Percentiles rank a stretch among this genome's conserved stretches.
phyloP scores from a whole-genome alignment of 2,329 filamentous ascomycete species.

The Aspergillus sp. region DNA sequence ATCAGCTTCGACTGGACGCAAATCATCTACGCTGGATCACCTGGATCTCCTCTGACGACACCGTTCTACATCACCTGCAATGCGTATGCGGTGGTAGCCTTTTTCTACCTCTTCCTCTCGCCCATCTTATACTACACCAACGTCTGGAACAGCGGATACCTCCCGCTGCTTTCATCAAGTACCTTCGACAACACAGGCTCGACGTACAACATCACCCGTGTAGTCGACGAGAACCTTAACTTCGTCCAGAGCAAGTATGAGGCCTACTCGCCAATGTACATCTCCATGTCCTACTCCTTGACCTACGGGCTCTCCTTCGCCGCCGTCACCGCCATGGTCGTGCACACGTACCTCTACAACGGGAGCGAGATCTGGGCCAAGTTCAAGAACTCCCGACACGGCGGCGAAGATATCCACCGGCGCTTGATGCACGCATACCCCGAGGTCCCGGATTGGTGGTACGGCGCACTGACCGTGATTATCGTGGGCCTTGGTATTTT shows the following conservation, averaged over 20 bases:
- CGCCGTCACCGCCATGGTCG: conserved; percentile 26
- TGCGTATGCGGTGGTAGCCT: conserved; percentile 49
- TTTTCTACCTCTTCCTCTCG: conserved; percentile 47
- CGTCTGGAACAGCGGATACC: conserved; percentile 38
- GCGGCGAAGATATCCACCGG: conserved; percentile 56
- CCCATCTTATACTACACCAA: conserved; percentile 53
- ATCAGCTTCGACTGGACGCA: conserved; percentile 43
- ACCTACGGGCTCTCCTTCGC: conserved; percentile 34
- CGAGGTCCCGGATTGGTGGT: conserved; percentile 60
- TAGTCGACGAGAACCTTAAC: conserved; percentile 22
- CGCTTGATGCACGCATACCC: conserved; percentile 57
- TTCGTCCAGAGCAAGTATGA: conserved; percentile 33
- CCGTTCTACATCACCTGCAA: conserved; percentile 46
- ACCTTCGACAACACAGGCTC: conserved; percentile 28
- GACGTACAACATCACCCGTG: conserved; percentile 23
- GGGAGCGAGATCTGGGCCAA: conserved; percentile 29
- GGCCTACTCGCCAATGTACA: conserved; percentile 34
- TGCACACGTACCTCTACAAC: conserved; percentile 30
- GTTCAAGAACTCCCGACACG: conserved; percentile 23
- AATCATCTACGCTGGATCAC: conserved; percentile 24
- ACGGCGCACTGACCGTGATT: conserved; percentile 30
- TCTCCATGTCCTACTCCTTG: conserved; percentile 30
- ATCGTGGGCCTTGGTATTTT: conserved; percentile 30
- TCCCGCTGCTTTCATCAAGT: conserved; percentile 23
- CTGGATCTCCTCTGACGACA: conserved; percentile 20